A percentile compares a stretch with the other conserved stretches of the same genome.
Conservation (phyloP, 2,329 filamentous ascomycete species). For the Hypoxylon sp. region DNA sequence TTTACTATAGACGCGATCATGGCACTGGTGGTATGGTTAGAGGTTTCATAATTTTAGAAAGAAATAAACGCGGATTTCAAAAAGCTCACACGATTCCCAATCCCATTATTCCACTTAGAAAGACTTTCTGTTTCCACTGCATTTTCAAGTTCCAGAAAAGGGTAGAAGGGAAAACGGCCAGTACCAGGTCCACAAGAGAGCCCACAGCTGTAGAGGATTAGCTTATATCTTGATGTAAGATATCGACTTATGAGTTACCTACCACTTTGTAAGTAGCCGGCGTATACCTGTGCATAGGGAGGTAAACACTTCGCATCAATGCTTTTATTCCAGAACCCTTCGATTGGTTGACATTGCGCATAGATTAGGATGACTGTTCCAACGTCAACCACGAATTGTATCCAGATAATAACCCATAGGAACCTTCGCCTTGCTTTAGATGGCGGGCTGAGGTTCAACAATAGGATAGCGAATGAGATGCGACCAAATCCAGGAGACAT, state of each 20-base stretch:
- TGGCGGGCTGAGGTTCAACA: conserved; percentile 30
- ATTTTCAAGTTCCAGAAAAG: conserved; percentile 44
- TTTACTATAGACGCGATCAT: conserved; percentile 42
- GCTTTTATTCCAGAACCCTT: conserved; percentile 32
- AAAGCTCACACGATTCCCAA: conserved; percentile 37
- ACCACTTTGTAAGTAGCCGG: conserved; percentile 44
- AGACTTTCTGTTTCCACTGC: conserved; percentile 35
- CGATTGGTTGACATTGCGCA: conserved; percentile 36
- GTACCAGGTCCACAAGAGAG: conserved; percentile 34
- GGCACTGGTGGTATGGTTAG: conserved; percentile 19
- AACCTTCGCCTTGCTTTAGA: conserved; percentile 22
- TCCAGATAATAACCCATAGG: conserved; percentile 39
- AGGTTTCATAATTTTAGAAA: not conserved
- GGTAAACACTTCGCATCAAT: conserved; percentile 32
- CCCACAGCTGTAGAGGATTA: conserved; percentile 28
- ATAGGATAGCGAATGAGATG: conserved; percentile 40
- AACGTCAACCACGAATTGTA: conserved; percentile 38
- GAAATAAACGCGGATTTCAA: not conserved
- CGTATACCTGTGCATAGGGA: conserved; percentile 31
- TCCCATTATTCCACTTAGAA: conserved; percentile 37
- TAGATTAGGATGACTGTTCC: conserved; percentile 37
- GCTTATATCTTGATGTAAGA: not conserved
- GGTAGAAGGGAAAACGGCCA: conserved; percentile 40
- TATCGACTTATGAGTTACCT: not conserved
- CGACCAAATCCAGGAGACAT: conserved; percentile 38